phyloP scores from a whole-genome alignment of 2,329 filamentous ascomycete species.

The Aspergillus alliaceus region DNA sequence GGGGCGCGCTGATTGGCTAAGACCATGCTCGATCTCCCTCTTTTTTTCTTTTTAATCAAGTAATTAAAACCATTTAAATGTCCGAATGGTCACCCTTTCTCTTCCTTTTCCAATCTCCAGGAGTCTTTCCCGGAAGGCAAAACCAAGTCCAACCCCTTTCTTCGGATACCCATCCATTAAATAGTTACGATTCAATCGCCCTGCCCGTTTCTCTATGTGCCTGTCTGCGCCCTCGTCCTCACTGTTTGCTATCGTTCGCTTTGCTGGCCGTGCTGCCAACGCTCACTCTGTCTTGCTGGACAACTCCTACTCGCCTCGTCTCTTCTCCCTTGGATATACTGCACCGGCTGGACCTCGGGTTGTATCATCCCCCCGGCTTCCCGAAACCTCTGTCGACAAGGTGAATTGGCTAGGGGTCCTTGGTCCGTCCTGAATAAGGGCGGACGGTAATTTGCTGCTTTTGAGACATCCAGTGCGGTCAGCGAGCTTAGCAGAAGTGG shows the following conservation, averaged over 20 bases:
- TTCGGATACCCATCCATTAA: slow-evolving; percentile 6
- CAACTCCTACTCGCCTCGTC: slow-evolving; percentile 13
- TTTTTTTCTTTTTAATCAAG: neutral
- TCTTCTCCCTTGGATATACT: slow-evolving; percentile 16
- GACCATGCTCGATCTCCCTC: too few species aligned
- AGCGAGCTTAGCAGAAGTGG: neutral
- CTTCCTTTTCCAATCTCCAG: neutral
- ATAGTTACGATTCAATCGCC: neutral
- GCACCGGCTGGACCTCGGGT: slow-evolving; percentile 15
- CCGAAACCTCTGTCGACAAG: slow-evolving; percentile 28
- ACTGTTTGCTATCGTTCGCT: slow-evolving; percentile 26
- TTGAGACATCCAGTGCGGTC: slow-evolving; percentile 6
- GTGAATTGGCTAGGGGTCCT: slow-evolving; percentile 49
- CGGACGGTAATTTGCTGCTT: slow-evolving; percentile 48
- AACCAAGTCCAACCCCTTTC: neutral
- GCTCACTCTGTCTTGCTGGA: slow-evolving; percentile 16
- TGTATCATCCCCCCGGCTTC: slow-evolving; percentile 18
- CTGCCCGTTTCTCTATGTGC: slow-evolving; percentile 37
- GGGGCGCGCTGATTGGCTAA: slow-evolving; percentile 20
- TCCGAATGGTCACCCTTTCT: neutral
- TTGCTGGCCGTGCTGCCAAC: slow-evolving; percentile 29
- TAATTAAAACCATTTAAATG: neutral
- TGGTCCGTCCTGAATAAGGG: slow-evolving; percentile 54
- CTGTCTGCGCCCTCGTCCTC: slow-evolving; percentile 31
- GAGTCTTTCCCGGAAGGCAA: slow-evolving; percentile 2